Percentiles rank a stretch among this genome's conserved stretches.
Conservation (phyloP, 805 yeast species). For the Schizosaccharomyces pombe region DNA sequence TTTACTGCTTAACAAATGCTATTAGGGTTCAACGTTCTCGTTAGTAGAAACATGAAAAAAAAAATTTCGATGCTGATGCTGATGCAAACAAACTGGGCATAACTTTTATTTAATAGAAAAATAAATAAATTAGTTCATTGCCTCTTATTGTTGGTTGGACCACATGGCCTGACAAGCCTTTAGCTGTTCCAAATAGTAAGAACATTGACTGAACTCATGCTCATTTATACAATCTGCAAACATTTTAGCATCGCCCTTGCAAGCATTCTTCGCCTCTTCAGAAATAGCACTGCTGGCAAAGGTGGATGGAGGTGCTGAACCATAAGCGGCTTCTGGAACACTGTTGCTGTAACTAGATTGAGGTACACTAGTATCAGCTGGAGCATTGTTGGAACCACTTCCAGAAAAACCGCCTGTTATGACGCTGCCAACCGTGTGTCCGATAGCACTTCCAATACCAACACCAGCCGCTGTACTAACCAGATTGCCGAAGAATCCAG, state of each 20-base stretch:
- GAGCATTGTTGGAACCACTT: slow-evolving; percentile 17
- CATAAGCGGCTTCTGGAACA: slow-evolving; percentile 22
- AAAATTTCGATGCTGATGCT: too few relatives aligned
- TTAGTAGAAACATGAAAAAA: too few relatives aligned
- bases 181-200: slow-evolving; percentile 87
- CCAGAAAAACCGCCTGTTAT: slow-evolving; percentile 75
- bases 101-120: too few relatives aligned
- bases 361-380: too few relatives aligned
- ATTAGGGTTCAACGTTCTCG: too few relatives aligned
- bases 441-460: slow-evolving; percentile 92
- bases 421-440: slow-evolving; percentile 93
- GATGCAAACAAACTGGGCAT: too few relatives aligned
- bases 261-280: slow-evolving; percentile 18
- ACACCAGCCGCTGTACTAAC: slow-evolving; percentile 99
- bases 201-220: slow-evolving; percentile 33
- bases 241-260: slow-evolving; percentile 84
- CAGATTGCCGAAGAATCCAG: slow-evolving; percentile 91
- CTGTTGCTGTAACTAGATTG: slow-evolving; percentile 27
- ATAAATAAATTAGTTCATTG: too few relatives aligned
- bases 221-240: slow-evolving; percentile 78
- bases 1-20: too few relatives aligned
- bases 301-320: slow-evolving; percentile 15
- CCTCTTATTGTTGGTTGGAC: too few relatives aligned
- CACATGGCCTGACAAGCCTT: slow-evolving; percentile 89
- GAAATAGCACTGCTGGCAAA: slow-evolving; percentile 17